A percentile compares a stretch with the other conserved stretches of the same genome.
Evolutionary conservation across 1,139 yeast genomes (phyloP).

Genomic region (Geotrichum histeridarum): DNA sequence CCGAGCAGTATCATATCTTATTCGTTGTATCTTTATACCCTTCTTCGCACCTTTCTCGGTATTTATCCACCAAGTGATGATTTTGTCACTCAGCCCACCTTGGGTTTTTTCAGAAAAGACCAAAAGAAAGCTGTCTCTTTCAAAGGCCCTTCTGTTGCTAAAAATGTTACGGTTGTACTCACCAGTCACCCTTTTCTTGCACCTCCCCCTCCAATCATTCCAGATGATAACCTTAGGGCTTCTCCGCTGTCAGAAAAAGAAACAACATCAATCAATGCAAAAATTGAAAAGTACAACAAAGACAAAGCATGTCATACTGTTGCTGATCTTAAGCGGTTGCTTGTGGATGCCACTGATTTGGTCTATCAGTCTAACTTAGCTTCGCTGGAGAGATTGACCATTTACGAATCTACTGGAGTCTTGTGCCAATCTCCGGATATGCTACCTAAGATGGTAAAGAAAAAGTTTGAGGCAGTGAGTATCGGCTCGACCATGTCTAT

Average conservation of each 20-base stretch:
- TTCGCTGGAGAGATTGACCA: constrained; percentile 22
- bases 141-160: constrained; percentile 19
- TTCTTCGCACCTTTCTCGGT: neutral
- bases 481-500: constrained; percentile 12
- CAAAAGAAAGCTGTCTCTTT: neutral
- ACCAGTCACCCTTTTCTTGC: constrained; percentile 19
- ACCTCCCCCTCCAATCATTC: constrained; percentile 24
- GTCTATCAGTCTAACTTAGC: constrained; percentile 23
- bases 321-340: constrained; percentile 21
- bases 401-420: constrained; percentile 27
- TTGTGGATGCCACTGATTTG: constrained; percentile 25
- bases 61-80: neutral
- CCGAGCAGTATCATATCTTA: neutral
- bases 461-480: constrained; percentile 11
- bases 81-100: neutral
- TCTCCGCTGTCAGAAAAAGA: constrained; percentile 20
- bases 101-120: neutral
- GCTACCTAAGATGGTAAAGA: constrained; percentile 16
- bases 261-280: constrained; percentile 7
- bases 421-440: constrained; percentile 19
- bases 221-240: constrained; percentile 13
- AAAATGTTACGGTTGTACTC: constrained; percentile 24
- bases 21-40: neutral
- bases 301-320: constrained; percentile 18
- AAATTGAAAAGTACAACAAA: constrained; percentile 15